Evolutionary conservation across 352 stramenopile genomes (phyloP).

Genomic region (Globisporangium parvum): DNA sequence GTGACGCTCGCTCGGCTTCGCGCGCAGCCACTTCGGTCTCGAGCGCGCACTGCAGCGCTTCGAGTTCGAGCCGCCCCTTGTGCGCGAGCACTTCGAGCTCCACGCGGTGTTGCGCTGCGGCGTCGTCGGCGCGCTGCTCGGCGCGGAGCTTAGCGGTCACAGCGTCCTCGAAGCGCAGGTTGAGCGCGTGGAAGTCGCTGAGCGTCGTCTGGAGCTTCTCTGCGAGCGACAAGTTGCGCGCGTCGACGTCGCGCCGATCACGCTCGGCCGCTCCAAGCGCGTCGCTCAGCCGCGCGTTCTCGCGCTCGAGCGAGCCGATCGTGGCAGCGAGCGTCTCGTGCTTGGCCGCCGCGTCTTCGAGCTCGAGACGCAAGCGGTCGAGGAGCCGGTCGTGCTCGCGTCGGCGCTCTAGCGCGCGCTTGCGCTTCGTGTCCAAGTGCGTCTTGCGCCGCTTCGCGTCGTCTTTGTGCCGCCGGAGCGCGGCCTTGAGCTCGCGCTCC

Average conservation of each 20-base stretch:
- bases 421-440: conserved; percentile 69
- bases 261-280: conserved; percentile 20
- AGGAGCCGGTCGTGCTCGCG: conserved; percentile 50
- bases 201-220: conserved; percentile 63
- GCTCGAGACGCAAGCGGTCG: conserved; percentile 34
- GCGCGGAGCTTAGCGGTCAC: conserved; percentile 36
- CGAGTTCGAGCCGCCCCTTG: conserved; percentile 51
- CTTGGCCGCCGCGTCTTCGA: conserved; percentile 17
- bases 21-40: conserved; percentile 33
- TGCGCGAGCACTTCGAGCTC: conserved; percentile 53
- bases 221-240: conserved; percentile 37
- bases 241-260: conserved; percentile 40
- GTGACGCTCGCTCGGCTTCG: conserved; percentile 37
- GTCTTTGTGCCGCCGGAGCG: conserved; percentile 49
- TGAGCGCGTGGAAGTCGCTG: conserved; percentile 62
- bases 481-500: conserved; percentile 67
- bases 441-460: conserved; percentile 61
- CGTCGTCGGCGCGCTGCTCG: conserved; percentile 47
- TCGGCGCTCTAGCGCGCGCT: conserved; percentile 50
- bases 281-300: conserved; percentile 18
- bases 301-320: conserved; percentile 13
- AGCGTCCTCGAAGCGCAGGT: conserved; percentile 48
- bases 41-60: conserved; percentile 24
- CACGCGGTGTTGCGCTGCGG: conserved; percentile 35
- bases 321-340: conserved; percentile 13